These are phyloP conservation scores for Tilletia setariae DNA, from an alignment of 1,284 basidiomycete species.

Conservation along the genomic window DNA sequence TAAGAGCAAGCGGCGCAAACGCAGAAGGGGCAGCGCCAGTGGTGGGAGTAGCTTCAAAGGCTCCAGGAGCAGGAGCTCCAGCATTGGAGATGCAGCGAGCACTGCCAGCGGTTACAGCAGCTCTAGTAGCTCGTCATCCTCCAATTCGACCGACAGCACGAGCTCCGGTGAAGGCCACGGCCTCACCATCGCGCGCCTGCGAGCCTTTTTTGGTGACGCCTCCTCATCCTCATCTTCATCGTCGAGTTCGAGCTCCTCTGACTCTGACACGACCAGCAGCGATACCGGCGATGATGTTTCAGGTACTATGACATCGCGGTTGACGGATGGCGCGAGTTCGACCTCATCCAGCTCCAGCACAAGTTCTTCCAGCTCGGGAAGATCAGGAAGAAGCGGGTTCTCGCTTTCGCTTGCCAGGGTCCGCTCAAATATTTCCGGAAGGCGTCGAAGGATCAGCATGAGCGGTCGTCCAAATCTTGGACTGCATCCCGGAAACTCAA, in stretches of 20 bases:
- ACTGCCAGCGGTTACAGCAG: constrained; percentile 27
- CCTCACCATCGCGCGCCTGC: constrained; percentile 43
- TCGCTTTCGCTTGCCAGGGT: constrained; percentile 1
- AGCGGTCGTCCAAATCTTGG: not conserved
- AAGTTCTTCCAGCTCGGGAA: constrained; percentile 27
- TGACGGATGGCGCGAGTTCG: not conserved
- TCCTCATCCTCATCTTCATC: constrained; percentile 15
- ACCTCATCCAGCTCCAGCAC: constrained; percentile 18
- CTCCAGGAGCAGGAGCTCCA: constrained; percentile 24
- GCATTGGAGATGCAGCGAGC: constrained; percentile 19
- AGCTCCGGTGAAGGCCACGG: constrained; percentile 31
- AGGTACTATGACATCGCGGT: not conserved
- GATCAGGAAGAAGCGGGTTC: constrained; percentile 16
- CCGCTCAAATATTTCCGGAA: constrained; percentile 15
- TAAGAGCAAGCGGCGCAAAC: constrained; percentile 5
- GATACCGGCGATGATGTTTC: not conserved
- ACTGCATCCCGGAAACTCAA: not conserved
- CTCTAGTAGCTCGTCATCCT: constrained; percentile 25
- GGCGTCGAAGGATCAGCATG: not conserved
- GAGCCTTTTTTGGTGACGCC: constrained; percentile 48
- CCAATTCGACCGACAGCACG: constrained; percentile 26
- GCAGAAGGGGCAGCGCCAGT: not conserved
- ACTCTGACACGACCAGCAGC: constrained; percentile 1
- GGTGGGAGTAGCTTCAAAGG: constrained; percentile 29
- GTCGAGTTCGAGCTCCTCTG: not conserved